Evolutionary conservation across 768 basidiomycete genomes (phyloP), one percentile per base, ranked within the genome.

Genomic region (Russula sp.): DNA sequence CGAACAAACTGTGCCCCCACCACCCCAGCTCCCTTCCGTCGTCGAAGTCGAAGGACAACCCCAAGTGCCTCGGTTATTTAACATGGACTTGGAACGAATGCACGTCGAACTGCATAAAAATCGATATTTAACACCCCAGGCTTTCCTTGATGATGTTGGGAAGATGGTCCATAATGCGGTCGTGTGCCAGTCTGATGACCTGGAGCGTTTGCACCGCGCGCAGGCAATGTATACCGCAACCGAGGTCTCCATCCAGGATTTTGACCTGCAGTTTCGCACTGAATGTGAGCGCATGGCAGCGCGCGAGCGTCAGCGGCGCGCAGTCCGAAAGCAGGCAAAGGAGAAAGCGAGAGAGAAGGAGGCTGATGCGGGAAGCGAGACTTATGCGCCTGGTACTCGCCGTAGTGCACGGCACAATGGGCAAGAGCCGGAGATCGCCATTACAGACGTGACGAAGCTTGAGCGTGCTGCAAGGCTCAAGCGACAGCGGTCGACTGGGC

Each of bases 21-120:
- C 49, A 20, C 39, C 63, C 7, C 51, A 20, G 16, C 70, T 69
- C 48, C 65, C 67, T 34, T 73, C 73, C 46, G 67, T 68, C 45
- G 77, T 72, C 49, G 78, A 67, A 32, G 77, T 72, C 49, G 78
- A 67, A 32, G 74, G 72, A 16, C 59, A 67, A 11, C 75, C 76
- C 9, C 75, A 75, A 18, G 72, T 69, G 16, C 83, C 83, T 9
- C 77, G 76, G 8, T 75, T 94, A 18, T 90, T 83, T 70, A 85
- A 95, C 69, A 87, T 98, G 80, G 94, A 98, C 71, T 78, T 98
- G 41, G 97, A 98, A 69, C 84, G 82, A 65, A 93, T 99, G 83
- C 90, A 95, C 67, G 76, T 79, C 25, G 85, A 90, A 58, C 78
- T 99, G 22, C 93, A 90, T 77, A 86, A 83, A 70, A 85, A 85